phyloP scores from a whole-genome alignment of 306 rosid genomes.

The Quercus bicolor region DNA sequence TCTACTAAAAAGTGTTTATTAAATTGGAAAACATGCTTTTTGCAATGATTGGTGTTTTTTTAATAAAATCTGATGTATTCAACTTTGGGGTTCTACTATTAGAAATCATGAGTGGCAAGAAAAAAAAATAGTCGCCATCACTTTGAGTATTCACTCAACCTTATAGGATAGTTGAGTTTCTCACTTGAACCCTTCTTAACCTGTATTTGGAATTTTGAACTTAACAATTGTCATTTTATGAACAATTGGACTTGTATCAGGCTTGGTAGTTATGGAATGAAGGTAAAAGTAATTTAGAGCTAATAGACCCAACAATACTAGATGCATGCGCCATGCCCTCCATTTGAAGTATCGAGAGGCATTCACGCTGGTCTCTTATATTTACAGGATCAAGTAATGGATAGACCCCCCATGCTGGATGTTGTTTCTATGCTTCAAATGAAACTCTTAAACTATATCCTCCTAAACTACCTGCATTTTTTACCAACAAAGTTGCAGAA shows the following conservation, averaged over 20 bases:
- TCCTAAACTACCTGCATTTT: slow-evolving; percentile 27
- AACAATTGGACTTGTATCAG: neutral
- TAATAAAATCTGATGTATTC: too few relatives aligned
- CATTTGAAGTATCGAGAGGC: slow-evolving; percentile 22
- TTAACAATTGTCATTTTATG: neutral
- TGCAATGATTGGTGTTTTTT: too few relatives aligned
- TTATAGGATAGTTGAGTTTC: slow-evolving; percentile 10
- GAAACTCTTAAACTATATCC: slow-evolving; percentile 26
- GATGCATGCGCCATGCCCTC: neutral
- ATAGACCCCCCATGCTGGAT: slow-evolving; percentile 39
- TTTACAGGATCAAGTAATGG: slow-evolving; percentile 33
- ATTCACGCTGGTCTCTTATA: slow-evolving; percentile 42
- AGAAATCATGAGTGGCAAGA: slow-evolving; percentile 3
- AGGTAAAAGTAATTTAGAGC: neutral
- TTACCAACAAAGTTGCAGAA: neutral
- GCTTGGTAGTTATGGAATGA: slow-evolving; percentile 14
- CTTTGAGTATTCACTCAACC: neutral
- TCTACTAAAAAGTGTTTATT: too few relatives aligned
- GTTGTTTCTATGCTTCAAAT: slow-evolving; percentile 34
- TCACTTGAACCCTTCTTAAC: too few relatives aligned
- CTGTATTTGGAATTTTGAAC: neutral
- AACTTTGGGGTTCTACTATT: too few relatives aligned
- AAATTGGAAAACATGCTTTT: too few relatives aligned
- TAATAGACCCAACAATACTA: neutral
- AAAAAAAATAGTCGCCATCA: neutral